Evolutionary conservation across 495 filamentous ascomycete species (phyloP), one percentile per base, ranked within the genome.

Genomic region (Aspergillus conjunctus): DNA sequence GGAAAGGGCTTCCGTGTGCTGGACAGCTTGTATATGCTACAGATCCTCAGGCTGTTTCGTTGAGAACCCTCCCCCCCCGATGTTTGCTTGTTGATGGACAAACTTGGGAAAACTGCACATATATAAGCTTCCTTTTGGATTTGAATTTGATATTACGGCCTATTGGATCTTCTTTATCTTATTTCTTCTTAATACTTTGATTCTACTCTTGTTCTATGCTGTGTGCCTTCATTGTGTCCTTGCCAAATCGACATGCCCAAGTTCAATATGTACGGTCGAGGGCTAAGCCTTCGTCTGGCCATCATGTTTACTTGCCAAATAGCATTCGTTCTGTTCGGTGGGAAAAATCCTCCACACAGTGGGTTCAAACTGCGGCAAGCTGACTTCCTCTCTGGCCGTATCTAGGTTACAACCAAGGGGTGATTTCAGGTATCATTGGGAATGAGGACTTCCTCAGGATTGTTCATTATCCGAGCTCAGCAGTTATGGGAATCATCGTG

Each of bases 361-460:
- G 45, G 30, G 26, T 26, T 33, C 52, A 48, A 57, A 39, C 41
- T 54, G 9, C 37, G 34, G 51, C 43, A 51, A 41, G 56, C 60
- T 66, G 33, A 66, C 56, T 14, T 51, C 33, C 14, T 33, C 30
- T 46, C 37, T 33, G 14, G 9, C 20, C 43, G 21, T 18, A 22
- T 56, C n/a, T 61, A 76, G 74, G 81, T 20, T 85, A 84, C 58
- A 82, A 85, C 51, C 83, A 85, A 66, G 82, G 80, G 55, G 77
- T 82, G 8, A 80, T 82, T 65, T 76, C 73, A 34, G 80, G 80
- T 26, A 78, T 83, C 49, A 70, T 79, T 21, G 72, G 70, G 43
- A 79, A 79, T 60, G 59, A 74, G 7, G 74, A 81, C 41, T 86
- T 81, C 65, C 75, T 83, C 31, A 58, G 73, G 14, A 18, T 67